Conservation (phyloP, 2,329 filamentous ascomycete genomes). For the Aureobasidium lini region DNA sequence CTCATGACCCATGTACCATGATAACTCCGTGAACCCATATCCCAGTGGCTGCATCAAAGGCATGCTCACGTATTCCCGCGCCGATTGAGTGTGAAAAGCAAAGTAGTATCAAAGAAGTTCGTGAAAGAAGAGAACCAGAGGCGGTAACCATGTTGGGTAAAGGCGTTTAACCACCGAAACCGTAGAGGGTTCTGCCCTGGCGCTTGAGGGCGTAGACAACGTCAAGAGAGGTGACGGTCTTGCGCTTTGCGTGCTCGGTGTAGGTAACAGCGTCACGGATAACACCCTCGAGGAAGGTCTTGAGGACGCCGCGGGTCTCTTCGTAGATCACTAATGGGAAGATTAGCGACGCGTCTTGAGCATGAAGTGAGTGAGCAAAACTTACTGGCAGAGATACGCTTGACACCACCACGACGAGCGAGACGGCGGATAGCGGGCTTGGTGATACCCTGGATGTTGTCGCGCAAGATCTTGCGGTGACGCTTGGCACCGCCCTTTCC, state of each 20-base stretch:
- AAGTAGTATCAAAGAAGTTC: constrained; percentile 6
- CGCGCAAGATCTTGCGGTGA: constrained; percentile 97
- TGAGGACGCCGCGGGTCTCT: constrained; percentile 73
- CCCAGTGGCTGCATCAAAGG: constrained; percentile 9
- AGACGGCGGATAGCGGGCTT: constrained; percentile 98
- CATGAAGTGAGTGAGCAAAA: background rate
- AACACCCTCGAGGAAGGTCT: constrained; percentile 77
- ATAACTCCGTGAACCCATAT: constrained; percentile 3
- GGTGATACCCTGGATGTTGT: constrained; percentile 99
- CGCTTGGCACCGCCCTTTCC: constrained; percentile 98
- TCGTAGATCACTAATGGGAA: constrained; percentile 62
- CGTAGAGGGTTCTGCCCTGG: constrained; percentile 59
- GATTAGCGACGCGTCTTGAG: background rate
- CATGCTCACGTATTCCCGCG: constrained; percentile 11
- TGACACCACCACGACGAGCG: constrained; percentile 97
- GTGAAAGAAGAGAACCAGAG: background rate
- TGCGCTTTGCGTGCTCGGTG: constrained; percentile 76
- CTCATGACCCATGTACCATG: constrained; percentile 3
- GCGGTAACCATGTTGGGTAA: background rate
- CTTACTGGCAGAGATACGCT: constrained; percentile 95
- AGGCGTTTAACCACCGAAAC: constrained; percentile 54
- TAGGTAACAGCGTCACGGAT: constrained; percentile 74
- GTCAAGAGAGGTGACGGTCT: constrained; percentile 59
- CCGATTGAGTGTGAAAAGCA: background rate
- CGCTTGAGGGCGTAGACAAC: constrained; percentile 58